phyloP scores from a whole-genome alignment of 2,329 filamentous ascomycete species.

The Beauveria sp. region DNA sequence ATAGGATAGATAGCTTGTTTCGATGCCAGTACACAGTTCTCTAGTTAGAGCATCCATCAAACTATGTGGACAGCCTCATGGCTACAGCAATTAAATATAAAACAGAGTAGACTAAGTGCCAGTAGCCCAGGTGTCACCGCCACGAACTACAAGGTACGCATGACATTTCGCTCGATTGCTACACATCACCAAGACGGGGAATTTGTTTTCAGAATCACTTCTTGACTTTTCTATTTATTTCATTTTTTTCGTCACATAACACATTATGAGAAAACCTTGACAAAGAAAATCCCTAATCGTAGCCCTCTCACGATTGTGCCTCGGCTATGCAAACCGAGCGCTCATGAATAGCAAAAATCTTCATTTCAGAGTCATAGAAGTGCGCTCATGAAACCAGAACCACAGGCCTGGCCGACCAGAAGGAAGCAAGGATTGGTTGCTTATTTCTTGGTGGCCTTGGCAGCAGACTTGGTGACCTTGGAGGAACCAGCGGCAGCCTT shows the following conservation, averaged over 20 bases:
- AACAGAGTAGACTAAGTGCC: too few relatives aligned
- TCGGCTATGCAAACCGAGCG: slow-evolving; percentile 31
- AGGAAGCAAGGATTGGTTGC: slow-evolving; percentile 17
- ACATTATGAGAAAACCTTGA: slow-evolving; percentile 37
- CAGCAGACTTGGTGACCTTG: slow-evolving; percentile 67
- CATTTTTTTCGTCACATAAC: slow-evolving; percentile 31
- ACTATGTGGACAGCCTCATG: not conserved
- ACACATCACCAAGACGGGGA: too few relatives aligned
- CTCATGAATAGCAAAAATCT: slow-evolving; percentile 35
- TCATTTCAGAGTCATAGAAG: slow-evolving; percentile 37
- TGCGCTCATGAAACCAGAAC: slow-evolving; percentile 28
- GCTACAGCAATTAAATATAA: not conserved
- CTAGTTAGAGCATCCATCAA: too few relatives aligned
- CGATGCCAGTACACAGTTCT: too few relatives aligned
- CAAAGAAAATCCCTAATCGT: slow-evolving; percentile 28
- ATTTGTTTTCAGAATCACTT: slow-evolving; percentile 25
- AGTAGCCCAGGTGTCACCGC: too few relatives aligned
- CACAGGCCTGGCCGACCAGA: slow-evolving; percentile 16
- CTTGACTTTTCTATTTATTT: slow-evolving; percentile 40
- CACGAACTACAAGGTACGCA: too few relatives aligned
- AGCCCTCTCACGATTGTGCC: slow-evolving; percentile 37
- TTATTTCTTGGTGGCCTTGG: slow-evolving; percentile 71
- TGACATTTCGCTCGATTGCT: too few relatives aligned
- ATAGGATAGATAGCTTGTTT: not conserved
- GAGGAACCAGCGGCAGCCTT: slow-evolving; percentile 50